Conservation (phyloP, 345 rosid genomes). For the Capsella bursapastoris region DNA sequence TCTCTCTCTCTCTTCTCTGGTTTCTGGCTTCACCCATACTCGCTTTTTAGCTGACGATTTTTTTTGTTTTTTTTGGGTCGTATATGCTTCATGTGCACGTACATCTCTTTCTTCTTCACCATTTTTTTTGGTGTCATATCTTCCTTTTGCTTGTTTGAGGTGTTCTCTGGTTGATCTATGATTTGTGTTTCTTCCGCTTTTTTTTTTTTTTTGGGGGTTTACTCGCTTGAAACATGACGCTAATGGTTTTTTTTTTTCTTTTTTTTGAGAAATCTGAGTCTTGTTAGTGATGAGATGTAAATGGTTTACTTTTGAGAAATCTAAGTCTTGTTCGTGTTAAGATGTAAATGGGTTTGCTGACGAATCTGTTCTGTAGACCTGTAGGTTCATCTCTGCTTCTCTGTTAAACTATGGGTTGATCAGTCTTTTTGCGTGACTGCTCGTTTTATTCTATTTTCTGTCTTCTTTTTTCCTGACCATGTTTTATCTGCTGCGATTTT, state of each 20-base stretch:
- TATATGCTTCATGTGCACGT: conserved; percentile 17
- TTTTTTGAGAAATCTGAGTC: too few relatives aligned
- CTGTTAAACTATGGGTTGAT: not conserved
- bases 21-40: not conserved
- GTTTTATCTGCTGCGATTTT: not conserved
- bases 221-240: too few relatives aligned
- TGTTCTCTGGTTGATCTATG: not conserved
- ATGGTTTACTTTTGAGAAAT: not conserved
- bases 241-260: too few relatives aligned
- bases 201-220: not conserved
- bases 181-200: not conserved
- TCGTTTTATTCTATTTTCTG: not conserved
- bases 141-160: not conserved
- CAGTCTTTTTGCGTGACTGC: not conserved
- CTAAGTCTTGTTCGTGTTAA: not conserved
- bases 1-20: not conserved
- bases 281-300: too few relatives aligned
- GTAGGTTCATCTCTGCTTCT: not conserved
- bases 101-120: conserved; percentile 4
- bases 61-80: not conserved
- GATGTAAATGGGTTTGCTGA: not conserved
- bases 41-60: not conserved
- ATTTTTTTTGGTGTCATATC: not conserved
- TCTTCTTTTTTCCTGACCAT: not conserved
- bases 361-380: not conserved